These are phyloP conservation scores for Purpureocillium takamizusanense DNA, from an alignment of 2,329 filamentous ascomycete genomes.

Conservation along the genomic window DNA sequence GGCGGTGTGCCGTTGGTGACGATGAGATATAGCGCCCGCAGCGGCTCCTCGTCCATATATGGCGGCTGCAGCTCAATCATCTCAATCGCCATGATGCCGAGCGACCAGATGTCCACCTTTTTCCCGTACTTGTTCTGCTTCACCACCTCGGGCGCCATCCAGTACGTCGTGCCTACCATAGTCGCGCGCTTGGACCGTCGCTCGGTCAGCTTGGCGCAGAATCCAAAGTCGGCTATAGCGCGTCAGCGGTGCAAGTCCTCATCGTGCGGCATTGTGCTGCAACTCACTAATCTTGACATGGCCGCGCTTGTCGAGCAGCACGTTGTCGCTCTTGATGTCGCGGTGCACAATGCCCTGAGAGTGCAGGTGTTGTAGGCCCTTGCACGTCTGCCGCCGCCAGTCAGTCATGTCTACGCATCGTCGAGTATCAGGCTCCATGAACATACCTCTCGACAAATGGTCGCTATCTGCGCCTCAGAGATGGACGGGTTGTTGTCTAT, in stretches of 20 bases:
- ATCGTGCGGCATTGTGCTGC: not conserved
- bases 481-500: slow-evolving; percentile 97
- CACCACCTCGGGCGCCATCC: slow-evolving; percentile 99
- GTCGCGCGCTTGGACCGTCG: slow-evolving; percentile 95
- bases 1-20: slow-evolving; percentile 95
- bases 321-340: slow-evolving; percentile 99
- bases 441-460: slow-evolving; percentile 87
- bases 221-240: slow-evolving; percentile 82
- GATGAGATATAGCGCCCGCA: slow-evolving; percentile 95
- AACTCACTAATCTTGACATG: slow-evolving; percentile 94
- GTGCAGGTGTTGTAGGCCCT: slow-evolving; percentile 88
- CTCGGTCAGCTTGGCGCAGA: slow-evolving; percentile 97
- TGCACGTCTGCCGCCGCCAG: slow-evolving; percentile 63
- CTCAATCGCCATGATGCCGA: slow-evolving; percentile 99
- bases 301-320: slow-evolving; percentile 84
- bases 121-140: slow-evolving; percentile 98
- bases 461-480: slow-evolving; percentile 93
- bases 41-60: slow-evolving; percentile 93
- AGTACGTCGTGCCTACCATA: slow-evolving; percentile 98
- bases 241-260: slow-evolving; percentile 19
- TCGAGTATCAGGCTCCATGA: not conserved
- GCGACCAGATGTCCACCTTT: slow-evolving; percentile 97
- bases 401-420: slow-evolving; percentile 8
- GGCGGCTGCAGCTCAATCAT: slow-evolving; percentile 99
- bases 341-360: slow-evolving; percentile 95